phyloP scores from a whole-genome alignment of 2,329 filamentous ascomycete species.

The Aspergillus fumigatus region DNA sequence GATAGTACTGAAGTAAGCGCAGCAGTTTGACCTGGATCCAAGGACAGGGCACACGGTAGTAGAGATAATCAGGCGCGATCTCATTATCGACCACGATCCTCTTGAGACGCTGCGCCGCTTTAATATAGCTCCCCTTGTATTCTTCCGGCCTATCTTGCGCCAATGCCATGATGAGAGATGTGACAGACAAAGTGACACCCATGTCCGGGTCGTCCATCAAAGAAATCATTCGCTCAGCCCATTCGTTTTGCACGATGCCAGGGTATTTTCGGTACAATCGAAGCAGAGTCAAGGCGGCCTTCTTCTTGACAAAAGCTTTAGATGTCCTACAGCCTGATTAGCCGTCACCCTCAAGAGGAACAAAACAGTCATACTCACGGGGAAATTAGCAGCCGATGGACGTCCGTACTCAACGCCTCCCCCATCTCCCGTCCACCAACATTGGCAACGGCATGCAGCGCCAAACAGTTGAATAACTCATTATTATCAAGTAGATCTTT shows the following conservation, averaged over 20 bases:
- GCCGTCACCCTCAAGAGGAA: not conserved
- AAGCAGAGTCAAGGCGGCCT: slow-evolving; percentile 88
- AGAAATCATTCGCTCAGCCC: slow-evolving; percentile 97
- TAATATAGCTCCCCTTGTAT: slow-evolving; percentile 91
- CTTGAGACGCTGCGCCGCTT: slow-evolving; percentile 85
- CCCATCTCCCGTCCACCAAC: slow-evolving; percentile 96
- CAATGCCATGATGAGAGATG: slow-evolving; percentile 88
- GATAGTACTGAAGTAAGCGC: slow-evolving; percentile 89
- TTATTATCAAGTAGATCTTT: slow-evolving; percentile 94
- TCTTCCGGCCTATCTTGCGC: slow-evolving; percentile 91
- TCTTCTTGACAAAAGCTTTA: slow-evolving; percentile 98
- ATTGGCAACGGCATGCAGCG: slow-evolving; percentile 95
- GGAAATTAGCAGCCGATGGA: slow-evolving; percentile 89
- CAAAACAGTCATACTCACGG: slow-evolving; percentile 58
- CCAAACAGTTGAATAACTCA: slow-evolving; percentile 95
- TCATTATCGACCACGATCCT: slow-evolving; percentile 87
- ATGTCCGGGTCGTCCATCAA: slow-evolving; percentile 95
- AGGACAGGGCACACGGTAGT: slow-evolving; percentile 99
- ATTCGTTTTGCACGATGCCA: slow-evolving; percentile 89
- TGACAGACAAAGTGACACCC: slow-evolving; percentile 90
- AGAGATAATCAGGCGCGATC: slow-evolving; percentile 85
- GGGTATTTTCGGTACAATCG: slow-evolving; percentile 93
- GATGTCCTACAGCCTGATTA: slow-evolving; percentile 55
- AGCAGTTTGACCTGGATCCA: slow-evolving; percentile 97
- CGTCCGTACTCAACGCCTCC: slow-evolving; percentile 84